phyloP scores from a whole-genome alignment of 2,329 filamentous ascomycete species.

The Neospermospora avenae region DNA sequence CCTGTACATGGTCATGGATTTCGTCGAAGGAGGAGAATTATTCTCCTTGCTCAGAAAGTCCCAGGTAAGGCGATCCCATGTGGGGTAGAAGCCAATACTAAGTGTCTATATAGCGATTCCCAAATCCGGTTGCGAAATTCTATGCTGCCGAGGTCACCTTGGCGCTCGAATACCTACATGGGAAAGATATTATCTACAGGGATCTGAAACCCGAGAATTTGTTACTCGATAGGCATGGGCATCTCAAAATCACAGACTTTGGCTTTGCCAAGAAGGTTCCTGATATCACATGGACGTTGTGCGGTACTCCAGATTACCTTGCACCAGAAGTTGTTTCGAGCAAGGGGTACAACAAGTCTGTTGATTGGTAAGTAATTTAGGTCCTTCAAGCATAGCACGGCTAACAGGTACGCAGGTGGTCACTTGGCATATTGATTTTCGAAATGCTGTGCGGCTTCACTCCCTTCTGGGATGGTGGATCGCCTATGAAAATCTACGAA shows the following conservation, averaged over 20 bases:
- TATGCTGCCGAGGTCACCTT: conserved; percentile 97
- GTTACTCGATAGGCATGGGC: conserved; percentile 85
- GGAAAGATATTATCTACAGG: conserved; percentile 94
- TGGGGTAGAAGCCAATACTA: not conserved
- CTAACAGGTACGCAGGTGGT: conserved; percentile 68
- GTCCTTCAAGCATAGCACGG: conserved; percentile 9
- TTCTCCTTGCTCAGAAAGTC: conserved; percentile 95
- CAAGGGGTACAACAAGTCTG: conserved; percentile 99
- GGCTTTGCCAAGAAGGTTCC: conserved; percentile 97
- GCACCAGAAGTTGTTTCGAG: conserved; percentile 98
- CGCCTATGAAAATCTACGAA: conserved; percentile 98
- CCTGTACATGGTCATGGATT: conserved; percentile 99
- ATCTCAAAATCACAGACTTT: conserved; percentile 97
- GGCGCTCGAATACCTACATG: conserved; percentile 91
- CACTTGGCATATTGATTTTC: conserved; percentile 94
- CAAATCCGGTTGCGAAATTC: conserved; percentile 98
- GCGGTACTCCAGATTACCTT: conserved; percentile 95
- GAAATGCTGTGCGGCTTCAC: conserved; percentile 99
- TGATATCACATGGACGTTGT: conserved; percentile 98
- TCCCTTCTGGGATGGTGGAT: conserved; percentile 97
- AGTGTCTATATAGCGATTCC: conserved; percentile 69
- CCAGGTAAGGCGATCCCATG: conserved; percentile 49
- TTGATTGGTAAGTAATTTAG: conserved; percentile 76
- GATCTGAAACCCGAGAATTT: conserved; percentile 96
- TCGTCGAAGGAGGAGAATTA: conserved; percentile 95